Evolutionary conservation across 306 rosid genomes (phyloP).

Genomic region (Prinsepia uniflora): DNA sequence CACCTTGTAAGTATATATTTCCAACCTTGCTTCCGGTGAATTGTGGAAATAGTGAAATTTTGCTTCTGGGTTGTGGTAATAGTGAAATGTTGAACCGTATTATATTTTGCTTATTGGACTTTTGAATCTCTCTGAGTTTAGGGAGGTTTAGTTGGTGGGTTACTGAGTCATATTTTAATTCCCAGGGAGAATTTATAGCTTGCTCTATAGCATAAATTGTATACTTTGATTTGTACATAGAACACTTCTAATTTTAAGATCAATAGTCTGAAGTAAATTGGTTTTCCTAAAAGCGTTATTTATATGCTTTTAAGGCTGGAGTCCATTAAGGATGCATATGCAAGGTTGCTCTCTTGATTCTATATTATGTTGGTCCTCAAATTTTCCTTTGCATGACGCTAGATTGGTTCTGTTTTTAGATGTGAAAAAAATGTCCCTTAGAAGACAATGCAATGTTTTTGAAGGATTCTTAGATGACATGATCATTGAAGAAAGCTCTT

Average conservation of each 20-base stretch:
- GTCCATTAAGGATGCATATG: neutral
- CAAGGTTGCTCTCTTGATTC: too few relatives aligned
- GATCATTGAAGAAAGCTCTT: neutral
- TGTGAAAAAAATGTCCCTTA: neutral
- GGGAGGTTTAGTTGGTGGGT: neutral
- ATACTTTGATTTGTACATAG: neutral
- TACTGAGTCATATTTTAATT: neutral
- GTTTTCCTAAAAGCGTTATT: neutral
- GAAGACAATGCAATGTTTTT: neutral
- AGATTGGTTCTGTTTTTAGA: neutral
- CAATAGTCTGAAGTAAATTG: neutral
- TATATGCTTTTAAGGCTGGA: neutral
- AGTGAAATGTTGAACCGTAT: neutral
- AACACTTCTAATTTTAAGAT: neutral
- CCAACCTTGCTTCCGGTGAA: constrained; percentile 3
- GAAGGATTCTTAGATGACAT: neutral
- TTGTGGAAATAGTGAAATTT: constrained; percentile 6
- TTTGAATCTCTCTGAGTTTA: neutral
- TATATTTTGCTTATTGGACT: neutral
- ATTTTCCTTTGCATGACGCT: neutral
- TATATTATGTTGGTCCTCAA: too few relatives aligned
- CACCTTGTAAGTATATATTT: constrained; percentile 63
- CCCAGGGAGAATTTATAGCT: neutral
- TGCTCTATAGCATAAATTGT: neutral
- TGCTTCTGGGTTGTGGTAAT: constrained; percentile 1